A percentile compares a stretch with the other conserved stretches of the same genome.
These are phyloP conservation scores for Trichaptum fuscoviolaceum DNA, from an alignment of 768 basidiomycete species.

Conservation along the genomic window DNA sequence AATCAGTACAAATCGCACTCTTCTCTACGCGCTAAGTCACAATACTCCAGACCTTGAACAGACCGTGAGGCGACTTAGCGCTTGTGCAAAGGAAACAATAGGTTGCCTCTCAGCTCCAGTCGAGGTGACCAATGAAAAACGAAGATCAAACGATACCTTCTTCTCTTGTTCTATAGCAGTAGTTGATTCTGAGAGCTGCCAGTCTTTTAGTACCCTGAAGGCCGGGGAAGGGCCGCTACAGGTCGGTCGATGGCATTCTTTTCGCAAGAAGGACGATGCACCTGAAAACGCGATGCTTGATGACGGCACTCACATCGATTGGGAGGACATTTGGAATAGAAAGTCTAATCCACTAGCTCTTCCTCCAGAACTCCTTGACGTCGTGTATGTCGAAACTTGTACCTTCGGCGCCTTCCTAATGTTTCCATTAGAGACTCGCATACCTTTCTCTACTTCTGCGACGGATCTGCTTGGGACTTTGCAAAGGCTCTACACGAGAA, in stretches of 20 bases:
- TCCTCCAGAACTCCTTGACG: slow-evolving; percentile 33
- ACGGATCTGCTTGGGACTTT: slow-evolving; percentile 53
- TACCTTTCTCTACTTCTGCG: slow-evolving; percentile 50
- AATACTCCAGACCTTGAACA: not conserved
- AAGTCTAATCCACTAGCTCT: slow-evolving; percentile 21
- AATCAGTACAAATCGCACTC: not conserved
- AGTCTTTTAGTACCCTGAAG: slow-evolving; percentile 58
- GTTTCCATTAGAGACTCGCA: slow-evolving; percentile 9
- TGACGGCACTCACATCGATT: slow-evolving; percentile 29
- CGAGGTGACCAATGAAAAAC: slow-evolving; percentile 17
- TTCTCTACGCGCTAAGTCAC: not conserved
- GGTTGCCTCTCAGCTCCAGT: slow-evolving; percentile 62
- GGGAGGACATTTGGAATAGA: slow-evolving; percentile 49
- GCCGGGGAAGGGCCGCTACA: slow-evolving; percentile 52
- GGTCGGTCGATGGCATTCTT: slow-evolving; percentile 71
- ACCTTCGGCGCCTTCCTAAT: not conserved
- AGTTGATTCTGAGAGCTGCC: slow-evolving; percentile 38
- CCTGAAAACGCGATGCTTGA: slow-evolving; percentile 8
- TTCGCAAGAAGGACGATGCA: slow-evolving; percentile 33
- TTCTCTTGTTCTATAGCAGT: slow-evolving; percentile 55
- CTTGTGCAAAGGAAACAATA: slow-evolving; percentile 27
- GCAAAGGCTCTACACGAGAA: slow-evolving; percentile 32
- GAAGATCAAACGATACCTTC: slow-evolving; percentile 15
- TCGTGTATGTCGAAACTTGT: slow-evolving; percentile 28
- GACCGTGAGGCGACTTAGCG: not conserved